These are phyloP conservation scores for Salvia sclarea DNA, from an alignment of 305 asterid genomes.

Conservation along the genomic window DNA sequence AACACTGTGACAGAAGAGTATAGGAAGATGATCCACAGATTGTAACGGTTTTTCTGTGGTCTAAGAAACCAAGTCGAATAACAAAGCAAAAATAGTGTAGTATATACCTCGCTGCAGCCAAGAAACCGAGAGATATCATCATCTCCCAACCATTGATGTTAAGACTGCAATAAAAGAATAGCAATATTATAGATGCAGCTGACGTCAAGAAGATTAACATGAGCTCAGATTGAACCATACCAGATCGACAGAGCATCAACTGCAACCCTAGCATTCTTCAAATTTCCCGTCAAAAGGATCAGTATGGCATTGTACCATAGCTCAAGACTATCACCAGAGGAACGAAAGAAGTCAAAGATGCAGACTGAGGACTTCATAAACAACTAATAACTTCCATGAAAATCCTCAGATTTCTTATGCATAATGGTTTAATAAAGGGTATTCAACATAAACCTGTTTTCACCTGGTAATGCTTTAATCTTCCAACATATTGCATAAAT, in stretches of 20 bases:
- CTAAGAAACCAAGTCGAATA: neutral
- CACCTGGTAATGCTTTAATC: neutral
- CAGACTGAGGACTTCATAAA: neutral
- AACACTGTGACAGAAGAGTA: constrained; percentile 41
- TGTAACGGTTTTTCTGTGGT: neutral
- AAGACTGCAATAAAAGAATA: constrained; percentile 44
- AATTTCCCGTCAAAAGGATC: constrained; percentile 59
- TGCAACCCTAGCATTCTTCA: constrained; percentile 57
- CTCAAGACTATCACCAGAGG: constrained; percentile 49
- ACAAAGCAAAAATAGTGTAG: too few relatives aligned
- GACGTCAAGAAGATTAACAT: neutral
- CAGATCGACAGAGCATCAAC: constrained; percentile 73
- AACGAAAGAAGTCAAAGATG: neutral
- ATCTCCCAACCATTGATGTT: constrained; percentile 74
- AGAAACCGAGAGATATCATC: constrained; percentile 73
- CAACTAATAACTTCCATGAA: neutral
- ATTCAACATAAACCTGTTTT: too few relatives aligned
- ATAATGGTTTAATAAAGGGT: neutral
- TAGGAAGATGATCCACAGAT: neutral
- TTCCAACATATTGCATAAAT: neutral
- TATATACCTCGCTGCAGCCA: constrained; percentile 81
- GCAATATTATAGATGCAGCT: neutral
- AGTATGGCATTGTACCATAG: constrained; percentile 71
- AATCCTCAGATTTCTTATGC: neutral
- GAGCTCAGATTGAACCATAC: constrained; percentile 32